phyloP scores from a whole-genome alignment of 768 basidiomycete genomes.

The Phylloporus rhodoxanthus region DNA sequence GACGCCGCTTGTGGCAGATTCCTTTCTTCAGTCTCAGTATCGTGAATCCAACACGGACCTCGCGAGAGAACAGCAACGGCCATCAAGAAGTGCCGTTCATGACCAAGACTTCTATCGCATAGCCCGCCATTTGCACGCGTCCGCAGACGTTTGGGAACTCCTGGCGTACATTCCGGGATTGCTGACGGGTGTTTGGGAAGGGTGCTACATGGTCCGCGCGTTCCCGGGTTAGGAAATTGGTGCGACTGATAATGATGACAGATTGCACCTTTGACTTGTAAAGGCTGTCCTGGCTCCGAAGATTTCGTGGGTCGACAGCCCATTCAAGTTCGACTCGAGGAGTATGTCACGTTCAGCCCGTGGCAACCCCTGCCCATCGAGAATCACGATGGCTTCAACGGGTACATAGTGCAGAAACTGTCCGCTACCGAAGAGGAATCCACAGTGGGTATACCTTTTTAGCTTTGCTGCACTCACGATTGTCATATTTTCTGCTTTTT shows the following conservation, averaged over 20 bases:
- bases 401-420: conserved; percentile 18
- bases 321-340: conserved; percentile 45
- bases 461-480: conserved; percentile 9
- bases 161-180: conserved; percentile 38
- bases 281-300: conserved; percentile 6
- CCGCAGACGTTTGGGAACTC: conserved; percentile 21
- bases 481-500: conserved; percentile 17
- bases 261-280: conserved; percentile 25
- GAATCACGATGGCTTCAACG: conserved; percentile 17
- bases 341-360: conserved; percentile 40
- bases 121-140: conserved; percentile 12
- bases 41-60: conserved; percentile 30
- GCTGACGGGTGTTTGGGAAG: conserved; percentile 57
- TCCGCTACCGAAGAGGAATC: conserved; percentile 17
- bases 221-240: conserved; percentile 14
- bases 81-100: conserved; percentile 30
- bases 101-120: conserved; percentile 38
- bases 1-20: conserved; percentile 49
- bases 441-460: conserved; percentile 20
- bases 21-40: conserved; percentile 22
- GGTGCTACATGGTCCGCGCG: conserved; percentile 47
- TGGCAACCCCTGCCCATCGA: conserved; percentile 31
- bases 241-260: conserved; percentile 16
- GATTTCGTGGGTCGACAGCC: conserved; percentile 43
- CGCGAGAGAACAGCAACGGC: conserved; percentile 28